Conservation (phyloP, 768 basidiomycete species). For the Collybia sordida region DNA sequence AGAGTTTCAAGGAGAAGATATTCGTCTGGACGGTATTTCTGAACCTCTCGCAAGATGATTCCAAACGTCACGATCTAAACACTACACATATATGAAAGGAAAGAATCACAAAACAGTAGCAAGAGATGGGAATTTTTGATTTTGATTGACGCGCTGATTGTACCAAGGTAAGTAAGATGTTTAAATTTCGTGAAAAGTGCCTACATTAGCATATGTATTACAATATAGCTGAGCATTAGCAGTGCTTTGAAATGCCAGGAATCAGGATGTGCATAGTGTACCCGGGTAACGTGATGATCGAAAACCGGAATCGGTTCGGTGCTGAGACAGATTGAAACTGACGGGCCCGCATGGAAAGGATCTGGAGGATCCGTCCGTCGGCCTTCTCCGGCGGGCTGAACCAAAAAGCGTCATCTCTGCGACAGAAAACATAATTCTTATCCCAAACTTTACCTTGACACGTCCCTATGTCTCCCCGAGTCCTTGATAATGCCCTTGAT, state of each 20-base stretch:
- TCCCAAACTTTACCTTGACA: slow-evolving; percentile 3
- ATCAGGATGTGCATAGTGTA: no score
- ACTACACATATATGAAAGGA: no score
- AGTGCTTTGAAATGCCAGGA: no score
- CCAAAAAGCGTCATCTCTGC: slow-evolving; percentile 3
- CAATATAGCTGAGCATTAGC: no score
- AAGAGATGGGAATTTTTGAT: no score
- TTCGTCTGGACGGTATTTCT: slow-evolving; percentile 21
- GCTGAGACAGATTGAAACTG: background rate
- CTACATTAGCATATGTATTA: no score
- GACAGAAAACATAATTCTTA: slow-evolving; percentile 5
- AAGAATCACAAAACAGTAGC: no score
- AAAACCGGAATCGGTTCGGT: background rate
- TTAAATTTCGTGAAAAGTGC: no score
- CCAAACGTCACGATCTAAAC: slow-evolving; percentile 25
- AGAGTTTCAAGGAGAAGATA: slow-evolving; percentile 22
- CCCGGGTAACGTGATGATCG: background rate
- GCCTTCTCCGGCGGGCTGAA: slow-evolving; percentile 6
- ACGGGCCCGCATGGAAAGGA: slow-evolving; percentile 1
- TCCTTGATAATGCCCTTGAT: slow-evolving; percentile 78
- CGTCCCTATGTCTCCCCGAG: slow-evolving; percentile 37
- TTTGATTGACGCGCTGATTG: no score
- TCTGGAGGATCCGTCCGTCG: slow-evolving; percentile 17
- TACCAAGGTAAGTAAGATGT: no score
- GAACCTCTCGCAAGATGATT: no score